Evolutionary conservation across 192 early-diverging fungal species (phyloP), one percentile per base, ranked within the genome.

Genomic region (Phlyctochytrium arcticum): DNA sequence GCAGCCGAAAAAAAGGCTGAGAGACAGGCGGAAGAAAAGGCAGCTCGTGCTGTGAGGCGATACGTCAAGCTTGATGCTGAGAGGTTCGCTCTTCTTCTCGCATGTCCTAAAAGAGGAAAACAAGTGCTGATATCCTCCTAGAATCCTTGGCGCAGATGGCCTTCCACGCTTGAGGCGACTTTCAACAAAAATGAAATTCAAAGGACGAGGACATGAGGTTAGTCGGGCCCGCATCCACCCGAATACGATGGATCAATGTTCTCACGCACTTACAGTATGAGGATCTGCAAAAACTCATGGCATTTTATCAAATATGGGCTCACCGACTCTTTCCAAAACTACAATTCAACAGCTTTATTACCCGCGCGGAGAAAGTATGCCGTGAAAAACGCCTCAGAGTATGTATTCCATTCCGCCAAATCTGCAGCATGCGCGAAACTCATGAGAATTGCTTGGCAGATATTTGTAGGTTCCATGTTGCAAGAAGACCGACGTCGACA

Each of bases 291-390:
- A 61, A 68, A 37, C 51, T 77, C 6, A 54, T 77, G 36, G 47
- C 68, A 33, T 60, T 54, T n/a, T 77, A 77, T 37, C 67, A 77
- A 48, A 70, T 74, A 15, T 77, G 75, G 75, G 75, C 51, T 3
- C 75, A 74, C 36, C 48, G 48, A 2, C 68, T 77, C 0, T 77
- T 66, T 58, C 71, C 68, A 35, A 77, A 73, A 58, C 47, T 73
- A 32, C 34, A 65, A 12, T 77, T 77, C 65, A 9, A 32, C 6
- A 49, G 32, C 46, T 72, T 73, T 61, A 50, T 73, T 26, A 63
- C 73, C 10, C 62, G 37, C 35, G 31, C 63, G 10, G 75, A 77
- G 53, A 69, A 73, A 46, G 44, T 73, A 17, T 77, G 75, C 57
- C 32, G 55, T 6, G 60, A 73, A 33, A 29, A 48, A 35, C 49